phyloP scores from a whole-genome alignment of 2,329 filamentous ascomycete species.

The Penicillium sp. region DNA sequence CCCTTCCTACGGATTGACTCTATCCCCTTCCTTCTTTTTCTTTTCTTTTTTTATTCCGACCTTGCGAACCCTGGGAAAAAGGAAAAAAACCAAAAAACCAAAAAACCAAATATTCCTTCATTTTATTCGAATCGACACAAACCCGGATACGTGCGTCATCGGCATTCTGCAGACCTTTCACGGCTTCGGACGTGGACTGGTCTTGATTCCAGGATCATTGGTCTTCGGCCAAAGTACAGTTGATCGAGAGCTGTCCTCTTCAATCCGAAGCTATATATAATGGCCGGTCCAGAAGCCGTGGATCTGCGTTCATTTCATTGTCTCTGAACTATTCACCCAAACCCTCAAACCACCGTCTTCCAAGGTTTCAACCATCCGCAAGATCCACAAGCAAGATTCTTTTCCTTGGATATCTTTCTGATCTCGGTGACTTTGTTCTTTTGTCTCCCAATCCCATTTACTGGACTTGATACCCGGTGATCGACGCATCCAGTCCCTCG shows the following conservation, averaged over 20 bases:
- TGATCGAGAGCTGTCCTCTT: not conserved
- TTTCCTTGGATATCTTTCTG: no score
- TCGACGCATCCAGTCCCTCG: conserved; percentile 21
- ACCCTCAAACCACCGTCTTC: not conserved
- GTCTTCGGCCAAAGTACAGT: not conserved
- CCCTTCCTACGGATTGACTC: not conserved
- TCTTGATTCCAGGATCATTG: conserved; percentile 4
- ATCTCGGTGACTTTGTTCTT: not conserved
- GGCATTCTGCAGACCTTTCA: conserved; percentile 13
- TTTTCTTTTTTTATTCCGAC: not conserved
- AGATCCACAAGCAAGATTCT: not conserved
- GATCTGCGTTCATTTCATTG: not conserved
- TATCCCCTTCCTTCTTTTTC: not conserved
- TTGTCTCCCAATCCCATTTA: not conserved
- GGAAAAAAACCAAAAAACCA: not conserved
- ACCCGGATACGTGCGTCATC: conserved; percentile 14
- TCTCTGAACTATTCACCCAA: not conserved
- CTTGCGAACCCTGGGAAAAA: not conserved
- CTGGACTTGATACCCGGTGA: conserved; percentile 19
- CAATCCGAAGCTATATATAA: conserved; percentile 10
- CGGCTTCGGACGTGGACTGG: conserved; percentile 5
- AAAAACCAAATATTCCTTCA: not conserved
- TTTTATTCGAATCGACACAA: not conserved
- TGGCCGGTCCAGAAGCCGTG: conserved; percentile 7
- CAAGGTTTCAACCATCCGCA: not conserved